Evolutionary conservation across 139 green algal genomes (phyloP).

Genomic region (Ulvella scutata): DNA sequence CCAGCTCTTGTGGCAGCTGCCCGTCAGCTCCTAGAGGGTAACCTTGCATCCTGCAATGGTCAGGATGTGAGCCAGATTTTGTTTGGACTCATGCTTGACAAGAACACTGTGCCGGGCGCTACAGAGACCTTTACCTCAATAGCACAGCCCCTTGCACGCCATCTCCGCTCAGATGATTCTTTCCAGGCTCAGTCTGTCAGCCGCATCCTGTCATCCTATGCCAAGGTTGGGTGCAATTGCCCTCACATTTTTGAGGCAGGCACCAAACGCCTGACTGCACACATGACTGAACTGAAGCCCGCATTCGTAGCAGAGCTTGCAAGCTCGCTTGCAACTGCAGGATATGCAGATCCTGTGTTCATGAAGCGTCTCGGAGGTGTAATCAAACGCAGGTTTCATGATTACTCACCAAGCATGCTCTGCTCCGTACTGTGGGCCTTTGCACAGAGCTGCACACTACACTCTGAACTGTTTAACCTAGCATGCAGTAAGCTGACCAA

Average conservation of each 20-base stretch:
- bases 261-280: background rate
- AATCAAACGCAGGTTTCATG: constrained; percentile 1
- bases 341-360: background rate
- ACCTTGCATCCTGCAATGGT: background rate
- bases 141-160: background rate
- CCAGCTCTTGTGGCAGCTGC: background rate
- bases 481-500: background rate
- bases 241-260: background rate
- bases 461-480: background rate
- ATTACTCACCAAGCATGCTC: constrained; percentile 1
- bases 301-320: background rate
- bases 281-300: background rate
- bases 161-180: background rate
- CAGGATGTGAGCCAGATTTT: background rate
- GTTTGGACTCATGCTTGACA: background rate
- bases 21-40: background rate
- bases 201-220: background rate
- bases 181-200: background rate
- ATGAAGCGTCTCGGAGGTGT: background rate
- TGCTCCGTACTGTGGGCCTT: background rate
- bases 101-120: background rate
- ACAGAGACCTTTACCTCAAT: background rate
- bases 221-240: background rate
- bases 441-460: background rate
- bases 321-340: background rate